phyloP scores from a whole-genome alignment of 805 yeast genomes.

The Starmerella davenportii region DNA sequence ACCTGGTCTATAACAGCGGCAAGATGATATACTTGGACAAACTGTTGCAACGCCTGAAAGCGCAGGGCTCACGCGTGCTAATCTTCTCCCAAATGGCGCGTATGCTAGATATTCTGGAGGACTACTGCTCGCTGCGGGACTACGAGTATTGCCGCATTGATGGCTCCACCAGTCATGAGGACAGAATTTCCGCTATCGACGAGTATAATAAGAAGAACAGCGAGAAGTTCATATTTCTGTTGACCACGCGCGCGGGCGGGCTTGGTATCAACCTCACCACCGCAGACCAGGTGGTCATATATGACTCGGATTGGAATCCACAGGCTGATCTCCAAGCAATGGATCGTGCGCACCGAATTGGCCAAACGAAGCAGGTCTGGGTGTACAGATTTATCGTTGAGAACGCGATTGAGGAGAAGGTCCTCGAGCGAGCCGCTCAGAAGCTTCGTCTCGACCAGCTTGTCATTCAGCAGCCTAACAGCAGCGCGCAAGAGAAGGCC shows the following conservation, averaged over 20 bases:
- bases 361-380: conserved; percentile 86
- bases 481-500: conserved; percentile 26
- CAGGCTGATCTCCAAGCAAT: conserved; percentile 95
- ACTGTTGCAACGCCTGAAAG: conserved; percentile 49
- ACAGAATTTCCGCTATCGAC: conserved; percentile 80
- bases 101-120: conserved; percentile 75
- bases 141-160: conserved; percentile 83
- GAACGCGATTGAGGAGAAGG: conserved; percentile 92
- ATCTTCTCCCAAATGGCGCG: conserved; percentile 91
- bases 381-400: conserved; percentile 89
- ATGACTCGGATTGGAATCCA: conserved; percentile 95
- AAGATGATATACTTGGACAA: conserved; percentile 83
- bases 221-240: conserved; percentile 60
- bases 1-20: conserved; percentile 69
- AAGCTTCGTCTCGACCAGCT: conserved; percentile 80
- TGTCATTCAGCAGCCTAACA: conserved; percentile 67
- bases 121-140: conserved; percentile 69
- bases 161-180: conserved; percentile 87
- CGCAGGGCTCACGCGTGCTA: conserved; percentile 73
- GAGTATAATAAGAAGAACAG: conserved; percentile 71
- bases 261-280: conserved; percentile 80
- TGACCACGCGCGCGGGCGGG: conserved; percentile 95
- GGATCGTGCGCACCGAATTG: conserved; percentile 96
- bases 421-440: conserved; percentile 88
- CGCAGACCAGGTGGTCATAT: conserved; percentile 77